Base-by-base conservation (phyloP, 2,329 filamentous ascomycete genomes). In the Macroventuria anomochaeta region DNA sequence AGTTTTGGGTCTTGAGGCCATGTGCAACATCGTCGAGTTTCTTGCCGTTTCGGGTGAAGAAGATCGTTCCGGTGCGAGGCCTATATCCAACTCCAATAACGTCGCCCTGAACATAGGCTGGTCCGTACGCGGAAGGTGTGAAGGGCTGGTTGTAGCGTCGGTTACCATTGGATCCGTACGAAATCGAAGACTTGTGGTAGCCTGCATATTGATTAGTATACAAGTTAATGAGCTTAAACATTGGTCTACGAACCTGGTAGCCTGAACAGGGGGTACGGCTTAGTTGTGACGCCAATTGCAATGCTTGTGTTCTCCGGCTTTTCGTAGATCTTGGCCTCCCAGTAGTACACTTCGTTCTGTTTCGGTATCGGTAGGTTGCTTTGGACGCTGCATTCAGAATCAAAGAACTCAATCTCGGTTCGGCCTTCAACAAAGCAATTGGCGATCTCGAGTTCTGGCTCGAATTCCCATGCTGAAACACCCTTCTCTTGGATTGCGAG, bases 381-480 rank as follows among this genome's bases (percentile, higher is more conserved):
- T 80, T 96, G 91, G 58, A 97, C 95, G 65, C 93, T 96, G 79
- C 93, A 97, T 74, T 96, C 95, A 2, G 92, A 95, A 76, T 99
- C 95, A 71, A 96, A 99, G 78, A 99, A 99, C 74, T 99, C 95
- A 60, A 99, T 96, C 75, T 99, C 95, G 10, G 95, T 99, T 62
- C 95, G 86, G 33, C 81, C 93, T 77, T 99, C 93, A 60, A 99
- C 95, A 72, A 99, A 99, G 76, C 95, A 99, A 76, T 97, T 97
- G 63, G 95, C 95, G 64, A 97, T 97, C 76, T 99, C 95, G 29
- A 97, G 80, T 75, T 99, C 95, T n/a, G 95, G 95, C 75, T 97
- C 95, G 69, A 99, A 99, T 75, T 99, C 95, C 95, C 95, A 99
- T 6, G 95, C 95, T 5, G 95, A 96, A n/a, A 99, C 93, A 43